These are phyloP conservation scores for Cladorrhinum sp. DNA, from an alignment of 2,329 filamentous ascomycete genomes.

Conservation along the genomic window DNA sequence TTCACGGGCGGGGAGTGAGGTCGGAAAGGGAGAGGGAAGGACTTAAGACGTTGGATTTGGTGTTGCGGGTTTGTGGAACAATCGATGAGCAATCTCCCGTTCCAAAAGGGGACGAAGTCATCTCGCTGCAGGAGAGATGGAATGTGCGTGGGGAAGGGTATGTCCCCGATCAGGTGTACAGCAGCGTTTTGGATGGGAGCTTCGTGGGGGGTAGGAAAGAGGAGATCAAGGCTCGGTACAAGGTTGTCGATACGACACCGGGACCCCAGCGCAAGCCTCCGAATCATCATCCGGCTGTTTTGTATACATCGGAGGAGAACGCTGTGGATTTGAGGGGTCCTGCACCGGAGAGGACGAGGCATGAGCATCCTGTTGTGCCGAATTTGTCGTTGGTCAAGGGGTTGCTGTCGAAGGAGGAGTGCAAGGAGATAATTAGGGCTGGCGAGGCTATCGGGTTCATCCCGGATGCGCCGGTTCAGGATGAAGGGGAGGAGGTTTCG, in stretches of 20 bases:
- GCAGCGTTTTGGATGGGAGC: constrained; percentile 56
- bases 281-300: constrained; percentile 63
- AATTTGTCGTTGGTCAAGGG: constrained; percentile 58
- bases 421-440: constrained; percentile 62
- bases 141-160: constrained; percentile 43
- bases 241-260: constrained; percentile 59
- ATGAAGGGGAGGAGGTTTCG: constrained; percentile 58
- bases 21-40: constrained; percentile 51
- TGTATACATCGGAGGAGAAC: constrained; percentile 59
- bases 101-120: constrained; percentile 26
- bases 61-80: constrained; percentile 61
- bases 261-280: constrained; percentile 62
- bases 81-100: constrained; percentile 50
- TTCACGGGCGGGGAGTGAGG: constrained; percentile 36
- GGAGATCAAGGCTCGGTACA: constrained; percentile 52
- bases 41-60: constrained; percentile 59
- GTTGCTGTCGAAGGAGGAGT: constrained; percentile 60
- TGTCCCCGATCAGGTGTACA: constrained; percentile 45
- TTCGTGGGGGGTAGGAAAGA: constrained; percentile 44
- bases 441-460: constrained; percentile 64
- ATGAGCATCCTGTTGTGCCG: constrained; percentile 60
- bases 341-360: constrained; percentile 40
- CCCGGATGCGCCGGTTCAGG: constrained; percentile 64
- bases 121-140: constrained; percentile 60
- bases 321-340: constrained; percentile 39